These are phyloP conservation scores for Silene noctiflora DNA, from an alignment of 179 eudicot species.

Conservation along the genomic window DNA sequence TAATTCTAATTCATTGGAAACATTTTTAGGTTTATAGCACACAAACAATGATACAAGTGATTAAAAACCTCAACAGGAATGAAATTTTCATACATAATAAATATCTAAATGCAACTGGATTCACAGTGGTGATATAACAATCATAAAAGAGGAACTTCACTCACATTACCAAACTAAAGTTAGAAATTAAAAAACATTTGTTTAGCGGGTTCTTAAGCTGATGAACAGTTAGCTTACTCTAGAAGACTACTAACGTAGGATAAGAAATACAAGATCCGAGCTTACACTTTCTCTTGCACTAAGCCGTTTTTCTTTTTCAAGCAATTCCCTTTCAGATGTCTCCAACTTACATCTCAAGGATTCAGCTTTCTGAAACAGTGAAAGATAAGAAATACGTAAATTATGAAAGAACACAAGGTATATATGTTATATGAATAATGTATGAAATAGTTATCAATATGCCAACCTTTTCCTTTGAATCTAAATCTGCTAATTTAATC, in stretches of 20 bases:
- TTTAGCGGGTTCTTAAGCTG: not conserved
- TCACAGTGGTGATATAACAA: too few species aligned
- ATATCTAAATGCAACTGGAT: not conserved
- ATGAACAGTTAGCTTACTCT: not conserved
- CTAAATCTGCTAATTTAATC: slow-evolving; percentile 45
- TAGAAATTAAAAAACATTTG: not conserved
- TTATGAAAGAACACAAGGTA: not conserved
- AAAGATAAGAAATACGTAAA: slow-evolving; percentile 6
- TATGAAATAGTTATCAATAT: not conserved
- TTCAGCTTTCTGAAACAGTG: slow-evolving; percentile 58
- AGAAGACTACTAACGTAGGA: slow-evolving; percentile 1
- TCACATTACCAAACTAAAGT: not conserved
- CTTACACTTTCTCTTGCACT: slow-evolving; percentile 74
- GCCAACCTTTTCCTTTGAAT: slow-evolving; percentile 61
- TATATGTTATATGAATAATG: not conserved
- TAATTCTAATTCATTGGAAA: not conserved
- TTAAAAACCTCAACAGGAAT: not conserved
- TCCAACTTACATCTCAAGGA: slow-evolving; percentile 47
- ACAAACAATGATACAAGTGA: not conserved
- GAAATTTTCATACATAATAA: not conserved
- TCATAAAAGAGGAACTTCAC: not conserved
- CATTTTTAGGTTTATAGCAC: not conserved
- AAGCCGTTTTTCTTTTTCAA: slow-evolving; percentile 57
- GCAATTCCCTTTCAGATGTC: slow-evolving; percentile 55
- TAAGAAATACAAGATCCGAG: not conserved